A percentile compares a stretch with the other conserved stretches of the same genome.
Evolutionary conservation across 441 rosid genomes (phyloP).

Genomic region (Gossypium laxum): DNA sequence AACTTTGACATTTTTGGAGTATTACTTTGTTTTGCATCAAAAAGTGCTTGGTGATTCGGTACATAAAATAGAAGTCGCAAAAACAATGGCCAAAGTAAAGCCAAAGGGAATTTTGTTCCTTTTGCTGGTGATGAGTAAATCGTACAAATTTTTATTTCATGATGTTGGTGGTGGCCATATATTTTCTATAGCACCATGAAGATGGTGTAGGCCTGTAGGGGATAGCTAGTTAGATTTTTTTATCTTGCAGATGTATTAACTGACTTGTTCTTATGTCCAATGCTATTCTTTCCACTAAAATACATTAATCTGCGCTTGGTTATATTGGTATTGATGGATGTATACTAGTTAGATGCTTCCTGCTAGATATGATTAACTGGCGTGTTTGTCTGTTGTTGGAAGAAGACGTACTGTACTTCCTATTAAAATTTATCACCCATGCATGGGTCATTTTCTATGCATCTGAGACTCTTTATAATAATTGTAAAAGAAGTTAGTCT

Average conservation of each 20-base stretch:
- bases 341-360: neutral
- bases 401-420: neutral
- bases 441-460: neutral
- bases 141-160: neutral
- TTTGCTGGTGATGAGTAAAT: neutral
- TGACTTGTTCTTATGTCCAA: neutral
- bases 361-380: slow-evolving; percentile 1
- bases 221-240: neutral
- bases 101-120: neutral
- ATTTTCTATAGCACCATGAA: neutral
- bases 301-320: neutral
- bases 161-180: neutral
- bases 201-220: neutral
- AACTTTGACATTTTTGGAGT: neutral
- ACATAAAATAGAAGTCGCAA: neutral
- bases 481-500: neutral
- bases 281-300: neutral
- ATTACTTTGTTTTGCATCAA: neutral
- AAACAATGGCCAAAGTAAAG: neutral
- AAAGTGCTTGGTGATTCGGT: neutral
- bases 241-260: neutral
- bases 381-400: neutral
- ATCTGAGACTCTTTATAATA: neutral
- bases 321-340: neutral
- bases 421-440: neutral